Evolutionary conservation across 2,329 filamentous ascomycete genomes (phyloP), one percentile per base, ranked within the genome.

Genomic region (Berkeleyomyces basicola): DNA sequence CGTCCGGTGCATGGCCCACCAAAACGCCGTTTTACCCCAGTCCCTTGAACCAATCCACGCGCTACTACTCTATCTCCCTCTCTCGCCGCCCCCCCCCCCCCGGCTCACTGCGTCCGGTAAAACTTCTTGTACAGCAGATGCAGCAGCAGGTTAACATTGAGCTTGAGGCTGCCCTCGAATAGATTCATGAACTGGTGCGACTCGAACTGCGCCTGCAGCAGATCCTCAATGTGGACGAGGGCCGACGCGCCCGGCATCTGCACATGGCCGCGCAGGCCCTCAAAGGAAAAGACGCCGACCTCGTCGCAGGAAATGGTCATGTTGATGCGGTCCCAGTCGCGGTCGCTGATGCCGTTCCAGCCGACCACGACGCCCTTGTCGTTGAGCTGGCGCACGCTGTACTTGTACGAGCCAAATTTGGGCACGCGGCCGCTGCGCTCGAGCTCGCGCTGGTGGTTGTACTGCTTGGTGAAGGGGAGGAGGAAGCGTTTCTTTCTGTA

Each of bases 121-220:
- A 99, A 99, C 80, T 99, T 99, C 82, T 95, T 95, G 79, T 97
- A 97, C 68, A 99, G 82, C 73, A 97, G 78, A 79, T 99, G 93
- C 78, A 99, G 79, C 75, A 99, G 83, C 70, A 99, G 74, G 77
- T 99, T 99, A 70, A 99, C 93, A 73, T 97, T 97, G 70, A 99
- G 81, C 74, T 87, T 86, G 71, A 96, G 79, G 66, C 81, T 82
- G 62, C 86, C 85, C 72, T 95, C 90, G 70, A 99, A 99, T 65
- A 97, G 79, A 70, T 89, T 90, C 83, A 97, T 91, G 73, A 95
- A 96, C 75, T 96, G 90, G 69, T 90, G 88, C 68, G 93, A 90
- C 74, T 97, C 93, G 72, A 96, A 99, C 74, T 99, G 95, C 60
- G 93, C 92, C 75, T 96, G 90, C 70, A 99, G 78, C 66, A 99